A percentile compares a stretch with the other conserved stretches of the same genome.
phyloP scores from a whole-genome alignment of 305 asterid species.

The Nicotiana rustica region DNA sequence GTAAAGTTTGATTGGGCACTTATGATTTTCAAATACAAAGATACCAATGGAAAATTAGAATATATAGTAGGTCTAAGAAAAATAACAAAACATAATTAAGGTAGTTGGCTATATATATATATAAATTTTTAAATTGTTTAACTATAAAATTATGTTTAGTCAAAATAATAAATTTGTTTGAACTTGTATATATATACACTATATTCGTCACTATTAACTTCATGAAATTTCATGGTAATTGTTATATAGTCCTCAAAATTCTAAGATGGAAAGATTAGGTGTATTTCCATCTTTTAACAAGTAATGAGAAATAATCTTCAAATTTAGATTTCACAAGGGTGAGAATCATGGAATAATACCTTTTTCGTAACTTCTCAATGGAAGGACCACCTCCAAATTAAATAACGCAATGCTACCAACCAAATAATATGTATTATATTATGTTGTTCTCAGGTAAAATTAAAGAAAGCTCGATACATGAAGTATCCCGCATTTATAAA shows the following conservation, averaged over 20 bases:
- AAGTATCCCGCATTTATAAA: too few species aligned
- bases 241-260: not conserved
- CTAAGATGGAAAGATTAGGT: not conserved
- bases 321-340: not conserved
- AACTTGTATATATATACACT: not conserved
- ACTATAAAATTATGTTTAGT: not conserved
- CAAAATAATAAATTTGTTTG: too few species aligned
- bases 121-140: not conserved
- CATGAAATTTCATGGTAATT: not conserved
- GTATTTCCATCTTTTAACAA: not conserved
- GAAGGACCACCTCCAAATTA: not conserved
- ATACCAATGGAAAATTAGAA: not conserved
- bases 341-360: not conserved
- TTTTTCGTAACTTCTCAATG: not conserved
- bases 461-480: rapidly evolving
- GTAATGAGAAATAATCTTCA: not conserved
- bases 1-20: not conserved
- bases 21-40: not conserved
- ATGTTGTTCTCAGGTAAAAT: not conserved
- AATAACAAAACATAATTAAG: not conserved
- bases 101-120: not conserved
- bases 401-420: not conserved
- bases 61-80: not conserved
- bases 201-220: not conserved
- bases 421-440: not conserved